These are phyloP conservation scores for Ampelomyces quisqualis DNA, from an alignment of 2,329 filamentous ascomycete genomes.

Conservation along the genomic window DNA sequence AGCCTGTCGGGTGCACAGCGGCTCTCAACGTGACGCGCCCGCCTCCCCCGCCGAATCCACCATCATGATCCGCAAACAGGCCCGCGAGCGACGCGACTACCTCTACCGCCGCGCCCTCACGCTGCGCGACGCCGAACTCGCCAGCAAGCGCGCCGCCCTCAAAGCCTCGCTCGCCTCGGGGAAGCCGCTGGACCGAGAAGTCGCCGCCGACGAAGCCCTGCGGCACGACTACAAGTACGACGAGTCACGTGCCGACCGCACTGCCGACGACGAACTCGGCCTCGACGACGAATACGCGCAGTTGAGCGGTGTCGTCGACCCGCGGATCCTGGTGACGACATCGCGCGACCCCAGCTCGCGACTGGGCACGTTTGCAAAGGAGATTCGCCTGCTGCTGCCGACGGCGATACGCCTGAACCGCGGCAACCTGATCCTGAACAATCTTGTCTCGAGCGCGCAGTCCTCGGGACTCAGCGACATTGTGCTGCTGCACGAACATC, in stretches of 20 bases:
- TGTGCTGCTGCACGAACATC: slow-evolving; percentile 74
- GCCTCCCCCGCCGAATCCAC: neutral
- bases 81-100: slow-evolving; percentile 79
- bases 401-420: slow-evolving; percentile 87
- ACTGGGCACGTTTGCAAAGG: slow-evolving; percentile 87
- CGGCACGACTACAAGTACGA: slow-evolving; percentile 92
- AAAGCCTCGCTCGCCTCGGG: slow-evolving; percentile 85
- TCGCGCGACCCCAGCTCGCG: slow-evolving; percentile 83
- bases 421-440: slow-evolving; percentile 83
- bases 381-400: slow-evolving; percentile 79
- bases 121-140: slow-evolving; percentile 78
- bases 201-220: slow-evolving; percentile 82
- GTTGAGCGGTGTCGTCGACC: slow-evolving; percentile 87
- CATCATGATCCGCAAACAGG: slow-evolving; percentile 54
- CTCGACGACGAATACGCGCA: slow-evolving; percentile 89
- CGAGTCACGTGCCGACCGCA: slow-evolving; percentile 71
- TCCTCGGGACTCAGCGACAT: slow-evolving; percentile 80
- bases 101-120: slow-evolving; percentile 78
- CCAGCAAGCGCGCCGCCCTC: slow-evolving; percentile 84
- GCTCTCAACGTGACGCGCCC: neutral
- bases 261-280: slow-evolving; percentile 67
- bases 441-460: slow-evolving; percentile 79
- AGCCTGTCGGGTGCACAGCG: neutral
- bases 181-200: slow-evolving; percentile 76
- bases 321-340: slow-evolving; percentile 85